These are phyloP conservation scores for Rhododendron simsii DNA, from an alignment of 148 eudicot species.

Conservation along the genomic window DNA sequence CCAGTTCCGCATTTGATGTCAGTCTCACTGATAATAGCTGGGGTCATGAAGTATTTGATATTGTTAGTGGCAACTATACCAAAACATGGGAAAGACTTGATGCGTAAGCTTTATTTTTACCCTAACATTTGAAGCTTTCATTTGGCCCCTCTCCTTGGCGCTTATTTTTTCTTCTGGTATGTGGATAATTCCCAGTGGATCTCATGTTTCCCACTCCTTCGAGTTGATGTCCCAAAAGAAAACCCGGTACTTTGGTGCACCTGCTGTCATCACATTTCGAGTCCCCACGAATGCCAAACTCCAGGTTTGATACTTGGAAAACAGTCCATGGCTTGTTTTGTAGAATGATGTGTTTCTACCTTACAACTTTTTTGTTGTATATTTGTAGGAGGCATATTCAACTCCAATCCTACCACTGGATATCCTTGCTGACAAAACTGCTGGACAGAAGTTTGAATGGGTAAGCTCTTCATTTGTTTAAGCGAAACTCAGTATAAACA, in stretches of 20 bases:
- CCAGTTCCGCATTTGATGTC: slow-evolving; percentile 54
- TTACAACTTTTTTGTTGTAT: background rate
- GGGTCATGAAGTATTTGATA: slow-evolving; percentile 41
- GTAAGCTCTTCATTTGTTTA: slow-evolving; percentile 24
- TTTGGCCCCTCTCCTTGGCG: background rate
- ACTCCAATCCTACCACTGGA: slow-evolving; percentile 50
- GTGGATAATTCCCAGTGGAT: slow-evolving; percentile 34
- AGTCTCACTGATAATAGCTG: slow-evolving; percentile 50
- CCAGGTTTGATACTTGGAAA: slow-evolving; percentile 33
- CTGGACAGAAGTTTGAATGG: slow-evolving; percentile 31
- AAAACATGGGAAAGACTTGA: slow-evolving; percentile 60
- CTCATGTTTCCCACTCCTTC: slow-evolving; percentile 51
- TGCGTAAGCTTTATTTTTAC: slow-evolving; percentile 32
- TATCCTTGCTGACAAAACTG: slow-evolving; percentile 28
- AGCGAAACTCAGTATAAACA: background rate
- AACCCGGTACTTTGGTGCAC: slow-evolving; percentile 38
- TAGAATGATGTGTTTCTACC: background rate
- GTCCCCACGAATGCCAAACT: slow-evolving; percentile 39
- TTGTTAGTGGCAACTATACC: slow-evolving; percentile 51
- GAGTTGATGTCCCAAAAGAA: slow-evolving; percentile 50
- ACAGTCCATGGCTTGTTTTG: background rate
- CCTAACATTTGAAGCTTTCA: background rate
- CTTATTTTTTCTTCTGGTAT: background rate
- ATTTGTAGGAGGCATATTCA: slow-evolving; percentile 52
- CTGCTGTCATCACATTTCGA: slow-evolving; percentile 55